phyloP scores from a whole-genome alignment of 257 asterid genomes.

The Dorcoceras hygrometricum region DNA sequence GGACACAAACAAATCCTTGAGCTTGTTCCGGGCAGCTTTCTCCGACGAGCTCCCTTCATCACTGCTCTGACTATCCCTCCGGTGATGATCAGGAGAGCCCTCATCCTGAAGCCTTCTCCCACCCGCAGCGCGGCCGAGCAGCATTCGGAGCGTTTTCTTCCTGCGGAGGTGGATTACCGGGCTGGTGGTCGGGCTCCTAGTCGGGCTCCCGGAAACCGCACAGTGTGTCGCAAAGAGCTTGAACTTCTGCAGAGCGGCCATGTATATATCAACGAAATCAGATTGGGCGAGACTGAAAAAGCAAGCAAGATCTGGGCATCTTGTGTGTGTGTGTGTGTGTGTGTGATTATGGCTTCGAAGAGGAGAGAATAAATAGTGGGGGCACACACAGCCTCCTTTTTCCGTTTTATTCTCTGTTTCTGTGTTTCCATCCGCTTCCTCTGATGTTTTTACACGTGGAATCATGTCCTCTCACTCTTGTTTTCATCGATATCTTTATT shows the following conservation, averaged over 20 bases:
- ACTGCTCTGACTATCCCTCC: constrained; percentile 21
- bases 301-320: constrained; percentile 43
- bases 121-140: constrained; percentile 55
- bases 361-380: background rate
- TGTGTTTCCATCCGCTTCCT: background rate
- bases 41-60: constrained; percentile 21
- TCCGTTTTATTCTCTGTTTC: background rate
- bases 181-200: constrained; percentile 71
- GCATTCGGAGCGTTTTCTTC: constrained; percentile 77
- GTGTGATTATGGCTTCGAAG: background rate
- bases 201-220: constrained; percentile 80
- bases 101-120: constrained; percentile 23
- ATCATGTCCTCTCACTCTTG: no score
- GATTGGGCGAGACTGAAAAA: constrained; percentile 3
- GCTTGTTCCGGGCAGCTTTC: constrained; percentile 34
- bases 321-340: background rate
- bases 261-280: constrained; percentile 15
- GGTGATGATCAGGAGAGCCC: constrained; percentile 32
- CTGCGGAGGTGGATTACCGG: constrained; percentile 89
- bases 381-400: background rate
- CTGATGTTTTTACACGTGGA: background rate
- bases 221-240: constrained; percentile 81
- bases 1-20: constrained; percentile 55
- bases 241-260: constrained; percentile 80
- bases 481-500: no score